phyloP scores from a whole-genome alignment of 225 moss, liverwort and hornwort species.

The Climacium dendroides region DNA sequence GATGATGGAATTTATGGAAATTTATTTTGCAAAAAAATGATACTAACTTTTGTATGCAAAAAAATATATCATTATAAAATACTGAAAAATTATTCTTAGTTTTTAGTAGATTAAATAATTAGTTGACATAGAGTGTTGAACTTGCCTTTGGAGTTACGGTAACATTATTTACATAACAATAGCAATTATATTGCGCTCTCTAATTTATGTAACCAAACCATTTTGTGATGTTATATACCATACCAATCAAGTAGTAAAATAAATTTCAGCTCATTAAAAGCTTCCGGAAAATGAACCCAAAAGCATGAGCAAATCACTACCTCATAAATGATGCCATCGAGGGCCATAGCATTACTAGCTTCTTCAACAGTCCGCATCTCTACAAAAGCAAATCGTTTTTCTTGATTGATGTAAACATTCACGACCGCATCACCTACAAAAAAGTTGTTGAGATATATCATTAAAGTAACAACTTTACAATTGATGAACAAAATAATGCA shows the following conservation, averaged over 20 bases:
- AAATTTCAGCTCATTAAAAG: neutral
- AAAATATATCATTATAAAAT: neutral
- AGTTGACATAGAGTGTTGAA: too few relatives aligned
- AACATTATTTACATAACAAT: neutral
- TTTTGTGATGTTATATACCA: neutral
- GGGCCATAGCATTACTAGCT: slow-evolving; percentile 97
- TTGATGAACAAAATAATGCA: neutral
- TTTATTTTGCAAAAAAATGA: neutral
- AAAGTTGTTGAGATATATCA: neutral
- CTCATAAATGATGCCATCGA: slow-evolving; percentile 96
- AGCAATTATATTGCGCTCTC: neutral
- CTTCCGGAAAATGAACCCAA: neutral
- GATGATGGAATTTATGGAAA: neutral
- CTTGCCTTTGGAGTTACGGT: accelerated
- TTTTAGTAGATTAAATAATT: neutral
- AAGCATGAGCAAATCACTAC: neutral
- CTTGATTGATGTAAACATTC: slow-evolving; percentile 97
- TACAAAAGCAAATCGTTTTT: slow-evolving; percentile 93
- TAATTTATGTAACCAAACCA: neutral
- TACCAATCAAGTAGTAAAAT: neutral
- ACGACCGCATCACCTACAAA: slow-evolving; percentile 90
- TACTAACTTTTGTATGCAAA: accelerated
- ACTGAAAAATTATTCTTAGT: neutral
- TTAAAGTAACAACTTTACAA: neutral
- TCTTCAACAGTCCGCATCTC: slow-evolving; percentile 99